A percentile compares a stretch with the other conserved stretches of the same genome.
Evolutionary conservation across 2,329 filamentous ascomycete species (phyloP).

Genomic region (Ascosphaera acerosa): DNA sequence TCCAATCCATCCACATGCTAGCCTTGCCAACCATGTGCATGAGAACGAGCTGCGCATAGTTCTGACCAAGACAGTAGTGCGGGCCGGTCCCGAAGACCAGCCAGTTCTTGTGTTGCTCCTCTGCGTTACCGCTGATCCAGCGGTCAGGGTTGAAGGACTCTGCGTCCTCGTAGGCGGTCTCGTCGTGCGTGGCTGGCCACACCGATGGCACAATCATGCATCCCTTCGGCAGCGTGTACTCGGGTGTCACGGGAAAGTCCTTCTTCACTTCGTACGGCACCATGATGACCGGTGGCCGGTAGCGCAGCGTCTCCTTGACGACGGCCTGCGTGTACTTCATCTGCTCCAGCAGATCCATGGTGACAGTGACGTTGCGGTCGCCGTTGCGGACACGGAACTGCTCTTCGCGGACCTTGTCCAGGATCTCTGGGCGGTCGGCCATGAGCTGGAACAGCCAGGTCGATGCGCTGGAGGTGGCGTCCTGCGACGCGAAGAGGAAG

Average conservation of each 20-base stretch:
- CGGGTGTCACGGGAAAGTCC: conserved; percentile 66
- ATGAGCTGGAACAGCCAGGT: conserved; percentile 92
- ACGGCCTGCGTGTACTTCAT: conserved; percentile 79
- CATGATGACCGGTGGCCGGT: conserved; percentile 91
- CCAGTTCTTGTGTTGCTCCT: conserved; percentile 86
- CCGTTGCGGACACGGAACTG: conserved; percentile 55
- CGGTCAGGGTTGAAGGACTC: conserved; percentile 76
- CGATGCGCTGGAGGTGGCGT: conserved; percentile 77
- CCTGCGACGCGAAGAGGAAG: conserved; percentile 91
- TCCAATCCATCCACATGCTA: conserved; percentile 66
- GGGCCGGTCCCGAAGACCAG: conserved; percentile 88
- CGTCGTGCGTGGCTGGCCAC: conserved; percentile 75
- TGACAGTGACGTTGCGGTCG: conserved; percentile 41
- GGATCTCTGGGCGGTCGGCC: conserved; percentile 77
- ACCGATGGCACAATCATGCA: conserved; percentile 87
- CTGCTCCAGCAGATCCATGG: conserved; percentile 67
- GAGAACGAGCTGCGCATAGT: conserved; percentile 71
- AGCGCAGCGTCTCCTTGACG: conserved; percentile 73
- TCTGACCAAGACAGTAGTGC: conserved; percentile 89
- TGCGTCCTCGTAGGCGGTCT: conserved; percentile 73
- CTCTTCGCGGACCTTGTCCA: conserved; percentile 79
- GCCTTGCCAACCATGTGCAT: conserved; percentile 81
- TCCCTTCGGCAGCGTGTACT: conserved; percentile 81
- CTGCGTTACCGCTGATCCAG: conserved; percentile 74
- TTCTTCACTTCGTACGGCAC: conserved; percentile 91